Evolutionary conservation across 2,329 filamentous ascomycete species (phyloP).

Genomic region (Aureobasidium pullulans): DNA sequence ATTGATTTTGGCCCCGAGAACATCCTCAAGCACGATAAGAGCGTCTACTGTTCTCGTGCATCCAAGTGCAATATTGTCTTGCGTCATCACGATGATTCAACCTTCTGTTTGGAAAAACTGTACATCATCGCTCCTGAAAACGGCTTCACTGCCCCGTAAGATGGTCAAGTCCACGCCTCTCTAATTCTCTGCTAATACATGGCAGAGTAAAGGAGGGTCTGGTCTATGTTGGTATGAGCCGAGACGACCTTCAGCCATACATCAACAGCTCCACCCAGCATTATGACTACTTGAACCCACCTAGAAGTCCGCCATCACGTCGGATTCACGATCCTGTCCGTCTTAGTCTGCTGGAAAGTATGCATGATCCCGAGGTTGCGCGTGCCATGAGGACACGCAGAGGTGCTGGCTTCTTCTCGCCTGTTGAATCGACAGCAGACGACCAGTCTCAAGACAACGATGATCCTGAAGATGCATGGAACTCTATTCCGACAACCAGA

Average conservation of each 20-base stretch:
- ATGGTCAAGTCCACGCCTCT: conserved; percentile 22
- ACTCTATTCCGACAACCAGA: neutral
- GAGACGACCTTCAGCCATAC: conserved; percentile 60
- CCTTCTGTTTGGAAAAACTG: conserved; percentile 77
- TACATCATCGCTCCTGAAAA: conserved; percentile 77
- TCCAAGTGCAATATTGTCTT: conserved; percentile 81
- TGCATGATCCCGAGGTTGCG: conserved; percentile 17
- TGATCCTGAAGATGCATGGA: conserved; percentile 6
- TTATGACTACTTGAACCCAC: conserved; percentile 13
- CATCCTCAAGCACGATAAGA: conserved; percentile 71
- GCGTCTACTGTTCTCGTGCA: conserved; percentile 86
- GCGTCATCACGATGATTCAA: conserved; percentile 68
- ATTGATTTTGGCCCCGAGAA: conserved; percentile 67
- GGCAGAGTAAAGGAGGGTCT: conserved; percentile 79
- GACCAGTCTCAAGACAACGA: conserved; percentile 7
- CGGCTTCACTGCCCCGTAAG: conserved; percentile 82
- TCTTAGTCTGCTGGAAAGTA: conserved; percentile 17
- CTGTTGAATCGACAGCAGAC: conserved; percentile 5
- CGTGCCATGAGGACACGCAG: conserved; percentile 4
- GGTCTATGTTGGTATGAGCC: conserved; percentile 82
- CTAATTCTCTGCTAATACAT: conserved; percentile 26
- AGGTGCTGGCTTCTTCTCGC: conserved; percentile 6
- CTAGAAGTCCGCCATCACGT: conserved; percentile 14
- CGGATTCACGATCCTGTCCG: conserved; percentile 20
- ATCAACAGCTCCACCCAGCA: conserved; percentile 39